These are phyloP conservation scores for Paramecium octaurelia DNA, from an alignment of 73 alveolate species.

Conservation along the genomic window DNA sequence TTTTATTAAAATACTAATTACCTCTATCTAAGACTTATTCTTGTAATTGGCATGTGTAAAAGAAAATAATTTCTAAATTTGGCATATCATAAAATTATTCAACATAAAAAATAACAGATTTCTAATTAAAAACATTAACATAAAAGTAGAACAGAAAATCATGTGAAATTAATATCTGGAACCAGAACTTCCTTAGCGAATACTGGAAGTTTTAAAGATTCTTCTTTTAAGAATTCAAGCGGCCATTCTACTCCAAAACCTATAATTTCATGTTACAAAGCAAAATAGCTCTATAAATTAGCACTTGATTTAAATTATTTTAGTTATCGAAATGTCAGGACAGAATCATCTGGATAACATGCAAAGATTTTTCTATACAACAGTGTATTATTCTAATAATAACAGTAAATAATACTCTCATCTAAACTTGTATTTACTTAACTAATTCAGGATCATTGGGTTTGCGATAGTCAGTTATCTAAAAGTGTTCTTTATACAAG, in stretches of 20 bases:
- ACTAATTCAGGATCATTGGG: constrained; percentile 75
- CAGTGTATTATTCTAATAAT: constrained; percentile 64
- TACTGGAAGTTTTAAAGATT: constrained; percentile 49
- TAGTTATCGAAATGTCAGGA: background rate
- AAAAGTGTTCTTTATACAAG: constrained; percentile 88
- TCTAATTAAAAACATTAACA: background rate
- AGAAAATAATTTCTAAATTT: no score
- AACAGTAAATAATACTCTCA: constrained; percentile 44
- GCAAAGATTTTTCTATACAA: constrained; percentile 80
- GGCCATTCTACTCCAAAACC: constrained; percentile 66
- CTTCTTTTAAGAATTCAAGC: constrained; percentile 55
- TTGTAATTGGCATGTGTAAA: no score
- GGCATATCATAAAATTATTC: no score
- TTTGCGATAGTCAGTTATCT: constrained; percentile 63
- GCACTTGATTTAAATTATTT: constrained; percentile 39
- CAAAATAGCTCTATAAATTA: constrained; percentile 2
- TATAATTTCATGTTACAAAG: background rate
- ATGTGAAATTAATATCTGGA: constrained; percentile 62
- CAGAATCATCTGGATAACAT: constrained; percentile 19
- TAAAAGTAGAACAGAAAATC: background rate
- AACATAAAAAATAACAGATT: no score
- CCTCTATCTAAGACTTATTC: no score
- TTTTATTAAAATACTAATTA: no score
- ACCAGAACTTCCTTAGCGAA: constrained; percentile 53
- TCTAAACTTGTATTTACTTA: constrained; percentile 59